Base-by-base conservation (phyloP, 352 stramenopile species). In the Peronospora farinosa region DNA sequence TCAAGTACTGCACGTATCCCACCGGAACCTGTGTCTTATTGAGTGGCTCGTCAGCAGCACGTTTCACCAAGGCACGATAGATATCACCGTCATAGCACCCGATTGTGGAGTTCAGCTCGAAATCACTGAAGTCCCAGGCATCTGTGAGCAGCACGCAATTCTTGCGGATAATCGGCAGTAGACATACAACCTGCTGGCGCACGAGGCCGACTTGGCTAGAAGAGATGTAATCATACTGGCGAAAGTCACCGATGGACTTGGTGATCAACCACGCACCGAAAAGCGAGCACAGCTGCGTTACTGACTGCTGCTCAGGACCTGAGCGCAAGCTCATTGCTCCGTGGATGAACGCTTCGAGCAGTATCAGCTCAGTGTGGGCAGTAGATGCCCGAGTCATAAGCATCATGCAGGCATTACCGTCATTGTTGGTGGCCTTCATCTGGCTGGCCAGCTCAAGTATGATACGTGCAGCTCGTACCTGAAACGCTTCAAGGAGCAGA, bases 101-200 rank as follows among this genome's bases (percentile, higher is more conserved):
- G 40, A 84, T 76, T 10, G 65, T 69, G 55, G 72, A 84, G 51
- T 71, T 71, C 10, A 88, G 44, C 57, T 86, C 74, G 39, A 83
- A 84, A 55, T 86, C 72, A n/a, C 27, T 83, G 13, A 83, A 83
- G 46, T 66, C 51, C 59, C 54, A 68, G 6, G 54, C 59, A 44
- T 72, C 63, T 2, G 67, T 77, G 9, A 80, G 54, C 32, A 77
- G 42, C 11, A 83, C 60, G 7, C 54, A 64, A 54, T 80, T 80
- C 51, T 67, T 69, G 27, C 72, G 69, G 7, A 80, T 46, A 1
- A 65, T 33, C 2, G 69, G 63, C 17, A 84, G 49, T 23, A 80
- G 47, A 30, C 28, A 23, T 4, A 76, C 25, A 13, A 75, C 11
- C 50, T 74, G 67, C 12, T 67, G 31, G 21, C 54, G 64, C 7